phyloP scores from a whole-genome alignment of 805 yeast species.

The Torulaspora maleeae region DNA sequence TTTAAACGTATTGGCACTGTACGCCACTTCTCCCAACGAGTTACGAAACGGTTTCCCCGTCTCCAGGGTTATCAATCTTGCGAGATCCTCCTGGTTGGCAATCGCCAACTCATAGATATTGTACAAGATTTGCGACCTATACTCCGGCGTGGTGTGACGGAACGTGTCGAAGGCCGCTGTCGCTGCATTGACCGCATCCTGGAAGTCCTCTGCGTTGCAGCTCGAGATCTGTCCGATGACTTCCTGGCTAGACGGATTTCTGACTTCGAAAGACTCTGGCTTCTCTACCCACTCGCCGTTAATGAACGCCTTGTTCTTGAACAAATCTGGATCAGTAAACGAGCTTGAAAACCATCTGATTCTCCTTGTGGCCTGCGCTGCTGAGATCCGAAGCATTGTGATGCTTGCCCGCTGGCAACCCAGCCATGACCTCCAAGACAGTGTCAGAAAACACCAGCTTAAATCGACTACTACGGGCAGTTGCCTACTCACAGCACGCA shows the following conservation, averaged over 20 bases:
- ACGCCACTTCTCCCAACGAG: constrained; percentile 70
- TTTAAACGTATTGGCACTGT: constrained; percentile 66
- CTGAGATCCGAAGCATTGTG: constrained; percentile 1
- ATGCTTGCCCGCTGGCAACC: not conserved
- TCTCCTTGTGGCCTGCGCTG: constrained; percentile 1
- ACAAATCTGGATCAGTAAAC: constrained; percentile 41
- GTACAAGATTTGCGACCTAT: constrained; percentile 55
- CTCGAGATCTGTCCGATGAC: constrained; percentile 59
- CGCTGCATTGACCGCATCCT: constrained; percentile 82
- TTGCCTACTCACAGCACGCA: too few species aligned
- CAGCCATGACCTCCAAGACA: not conserved
- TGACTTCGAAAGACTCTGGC: constrained; percentile 55
- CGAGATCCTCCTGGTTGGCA: constrained; percentile 64
- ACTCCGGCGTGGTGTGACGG: constrained; percentile 66
- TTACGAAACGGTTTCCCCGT: constrained; percentile 79
- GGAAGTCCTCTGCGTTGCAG: constrained; percentile 68
- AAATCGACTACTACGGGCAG: not conserved
- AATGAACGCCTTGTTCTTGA: constrained; percentile 49
- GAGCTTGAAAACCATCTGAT: constrained; percentile 9
- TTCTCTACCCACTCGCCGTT: constrained; percentile 68
- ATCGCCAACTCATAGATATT: constrained; percentile 78
- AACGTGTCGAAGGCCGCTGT: constrained; percentile 60
- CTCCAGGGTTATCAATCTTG: constrained; percentile 79
- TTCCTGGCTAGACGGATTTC: constrained; percentile 68
- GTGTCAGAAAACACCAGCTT: not conserved